Evolutionary conservation across 805 yeast genomes (phyloP).

Genomic region (Ogataea pilisensis): DNA sequence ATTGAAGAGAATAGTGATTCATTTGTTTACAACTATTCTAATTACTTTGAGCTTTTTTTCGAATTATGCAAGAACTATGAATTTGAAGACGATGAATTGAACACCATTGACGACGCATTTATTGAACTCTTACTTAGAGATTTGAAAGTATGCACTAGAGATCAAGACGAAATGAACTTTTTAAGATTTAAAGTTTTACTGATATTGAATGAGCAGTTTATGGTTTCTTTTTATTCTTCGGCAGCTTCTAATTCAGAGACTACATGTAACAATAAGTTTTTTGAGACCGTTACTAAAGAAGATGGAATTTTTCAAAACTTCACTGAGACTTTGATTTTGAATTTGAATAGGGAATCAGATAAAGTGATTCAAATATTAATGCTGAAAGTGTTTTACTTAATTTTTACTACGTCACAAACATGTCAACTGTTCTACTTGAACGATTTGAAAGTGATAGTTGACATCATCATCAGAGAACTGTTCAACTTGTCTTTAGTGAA

Average conservation of each 20-base stretch:
- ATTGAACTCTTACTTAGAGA: conserved; percentile 44
- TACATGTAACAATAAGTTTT: conserved; percentile 40
- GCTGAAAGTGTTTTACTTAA: conserved; percentile 69
- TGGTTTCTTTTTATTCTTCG: conserved; percentile 49
- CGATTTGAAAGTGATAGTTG: conserved; percentile 79
- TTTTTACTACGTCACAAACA: conserved; percentile 64
- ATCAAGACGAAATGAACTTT: conserved; percentile 56
- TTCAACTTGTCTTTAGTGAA: conserved; percentile 56
- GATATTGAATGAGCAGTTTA: conserved; percentile 82
- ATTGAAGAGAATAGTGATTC: conserved; percentile 23
- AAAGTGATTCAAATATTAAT: conserved; percentile 70
- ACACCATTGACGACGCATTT: conserved; percentile 39
- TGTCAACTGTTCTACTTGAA: conserved; percentile 72
- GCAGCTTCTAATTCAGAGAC: conserved; percentile 13
- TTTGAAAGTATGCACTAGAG: conserved; percentile 37
- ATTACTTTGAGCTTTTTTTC: conserved; percentile 47
- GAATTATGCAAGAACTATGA: conserved; percentile 51
- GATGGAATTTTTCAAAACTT: conserved; percentile 46
- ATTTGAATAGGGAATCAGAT: conserved; percentile 74
- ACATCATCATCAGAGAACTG: conserved; percentile 77
- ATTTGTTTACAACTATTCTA: conserved; percentile 20
- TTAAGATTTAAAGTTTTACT: conserved; percentile 68
- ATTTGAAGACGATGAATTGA: conserved; percentile 39
- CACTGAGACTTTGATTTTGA: conserved; percentile 65
- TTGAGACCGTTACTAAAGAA: conserved; percentile 47